Evolutionary conservation across 768 basidiomycete genomes (phyloP).

Genomic region (Paxillus rubicundulus): DNA sequence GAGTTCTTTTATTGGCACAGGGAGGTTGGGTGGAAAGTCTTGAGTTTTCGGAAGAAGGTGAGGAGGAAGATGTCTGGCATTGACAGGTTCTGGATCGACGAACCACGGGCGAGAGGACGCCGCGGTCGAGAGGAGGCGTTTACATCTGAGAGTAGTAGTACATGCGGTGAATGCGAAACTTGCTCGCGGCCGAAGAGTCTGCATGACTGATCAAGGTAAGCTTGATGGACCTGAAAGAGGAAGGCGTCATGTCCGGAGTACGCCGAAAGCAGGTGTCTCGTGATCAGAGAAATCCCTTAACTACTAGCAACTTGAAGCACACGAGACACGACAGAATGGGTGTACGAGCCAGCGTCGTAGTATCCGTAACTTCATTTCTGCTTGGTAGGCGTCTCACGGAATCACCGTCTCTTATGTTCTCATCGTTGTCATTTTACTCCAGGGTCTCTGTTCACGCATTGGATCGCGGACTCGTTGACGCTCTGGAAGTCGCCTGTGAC

Average conservation of each 20-base stretch:
- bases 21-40: slow-evolving; percentile 48
- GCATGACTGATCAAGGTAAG: slow-evolving; percentile 6
- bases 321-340: slow-evolving; percentile 47
- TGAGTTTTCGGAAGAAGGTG: slow-evolving; percentile 28
- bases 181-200: slow-evolving; percentile 20
- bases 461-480: slow-evolving; percentile 91
- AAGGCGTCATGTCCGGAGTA: no score
- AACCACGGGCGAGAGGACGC: slow-evolving; percentile 57
- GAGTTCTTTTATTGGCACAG: slow-evolving; percentile 51
- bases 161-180: background rate
- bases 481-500: slow-evolving; percentile 86
- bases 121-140: slow-evolving; percentile 11
- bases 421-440: background rate
- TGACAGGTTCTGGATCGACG: slow-evolving; percentile 45
- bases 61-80: slow-evolving; percentile 20
- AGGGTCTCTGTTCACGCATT: slow-evolving; percentile 85
- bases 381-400: slow-evolving; percentile 49
- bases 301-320: background rate
- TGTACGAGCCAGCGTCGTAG: slow-evolving; percentile 68
- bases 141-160: background rate
- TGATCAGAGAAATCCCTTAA: no score
- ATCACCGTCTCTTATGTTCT: background rate
- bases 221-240: no score
- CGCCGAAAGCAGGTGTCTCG: no score
- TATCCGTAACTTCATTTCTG: slow-evolving; percentile 76